A percentile compares a stretch with the other conserved stretches of the same genome.
Conservation (phyloP, 2,329 filamentous ascomycete species). For the Catunica adiposa region DNA sequence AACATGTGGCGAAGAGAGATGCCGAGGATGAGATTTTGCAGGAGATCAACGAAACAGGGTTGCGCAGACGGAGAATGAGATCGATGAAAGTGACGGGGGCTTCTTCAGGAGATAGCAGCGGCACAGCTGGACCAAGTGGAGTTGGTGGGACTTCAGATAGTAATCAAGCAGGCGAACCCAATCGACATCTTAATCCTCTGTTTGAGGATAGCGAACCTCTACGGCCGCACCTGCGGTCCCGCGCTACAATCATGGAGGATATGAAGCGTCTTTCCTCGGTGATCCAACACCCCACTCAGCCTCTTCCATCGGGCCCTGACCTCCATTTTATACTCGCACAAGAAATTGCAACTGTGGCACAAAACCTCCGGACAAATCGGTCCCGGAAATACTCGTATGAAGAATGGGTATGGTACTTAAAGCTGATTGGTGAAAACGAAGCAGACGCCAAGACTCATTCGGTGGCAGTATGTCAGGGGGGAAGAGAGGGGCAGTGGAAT, state of each 20-base stretch:
- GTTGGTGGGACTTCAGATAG: background rate
- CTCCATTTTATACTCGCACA: slow-evolving; percentile 52
- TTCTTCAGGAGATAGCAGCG: too few relatives aligned
- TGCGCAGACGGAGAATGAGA: background rate
- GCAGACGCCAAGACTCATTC: slow-evolving; percentile 25
- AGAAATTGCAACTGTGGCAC: slow-evolving; percentile 49
- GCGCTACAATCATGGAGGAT: background rate
- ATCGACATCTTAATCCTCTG: background rate
- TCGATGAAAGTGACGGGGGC: too few relatives aligned
- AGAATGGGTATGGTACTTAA: slow-evolving; percentile 74
- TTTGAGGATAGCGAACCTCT: background rate
- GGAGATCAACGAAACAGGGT: background rate
- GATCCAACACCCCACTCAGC: slow-evolving; percentile 1
- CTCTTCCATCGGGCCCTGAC: slow-evolving; percentile 29
- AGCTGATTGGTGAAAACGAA: slow-evolving; percentile 55
- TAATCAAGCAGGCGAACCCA: background rate
- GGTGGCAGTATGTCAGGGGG: background rate
- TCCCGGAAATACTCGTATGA: slow-evolving; percentile 56
- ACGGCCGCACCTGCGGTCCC: slow-evolving; percentile 8
- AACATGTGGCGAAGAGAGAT: background rate
- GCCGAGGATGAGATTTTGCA: slow-evolving; percentile 6
- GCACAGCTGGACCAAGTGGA: too few relatives aligned
- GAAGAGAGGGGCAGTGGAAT: slow-evolving; percentile 2
- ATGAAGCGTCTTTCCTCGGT: background rate
- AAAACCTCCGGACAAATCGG: slow-evolving; percentile 41